Conservation (phyloP, 352 stramenopile genomes). For the Globisporangium yorkense region DNA sequence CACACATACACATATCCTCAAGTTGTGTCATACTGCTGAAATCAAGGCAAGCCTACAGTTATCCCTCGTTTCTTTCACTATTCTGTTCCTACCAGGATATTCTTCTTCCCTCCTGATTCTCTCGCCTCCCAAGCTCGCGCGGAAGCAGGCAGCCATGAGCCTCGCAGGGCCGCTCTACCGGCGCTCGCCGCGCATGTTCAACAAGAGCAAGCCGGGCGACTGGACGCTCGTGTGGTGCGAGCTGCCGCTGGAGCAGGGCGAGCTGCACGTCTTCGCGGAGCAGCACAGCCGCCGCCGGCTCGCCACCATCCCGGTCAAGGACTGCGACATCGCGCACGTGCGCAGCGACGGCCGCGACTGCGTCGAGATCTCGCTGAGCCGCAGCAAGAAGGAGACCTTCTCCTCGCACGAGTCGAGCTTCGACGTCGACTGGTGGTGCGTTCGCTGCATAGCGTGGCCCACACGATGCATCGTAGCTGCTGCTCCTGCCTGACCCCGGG, state of each 20-base stretch:
- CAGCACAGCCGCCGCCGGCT: slow-evolving; percentile 42
- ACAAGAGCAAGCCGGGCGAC: slow-evolving; percentile 59
- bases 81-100: not conserved
- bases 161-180: slow-evolving; percentile 68
- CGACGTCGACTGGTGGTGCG: slow-evolving; percentile 85
- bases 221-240: slow-evolving; percentile 82
- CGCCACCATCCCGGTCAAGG: slow-evolving; percentile 42
- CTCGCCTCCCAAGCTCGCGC: not conserved
- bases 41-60: not conserved
- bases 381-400: slow-evolving; percentile 79
- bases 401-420: slow-evolving; percentile 80
- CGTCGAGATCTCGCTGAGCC: slow-evolving; percentile 64
- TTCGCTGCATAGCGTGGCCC: not conserved
- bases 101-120: not conserved
- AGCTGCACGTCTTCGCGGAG: slow-evolving; percentile 67
- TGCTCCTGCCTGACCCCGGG: not conserved
- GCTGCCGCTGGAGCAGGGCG: slow-evolving; percentile 53
- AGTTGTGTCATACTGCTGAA: no score
- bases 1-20: no score
- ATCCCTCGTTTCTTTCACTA: not conserved
- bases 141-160: slow-evolving; percentile 26
- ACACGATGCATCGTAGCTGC: not conserved
- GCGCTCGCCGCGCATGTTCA: slow-evolving; percentile 64
- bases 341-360: slow-evolving; percentile 78
- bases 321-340: slow-evolving; percentile 77